phyloP scores from a whole-genome alignment of 257 asterid species.

The Salvia splendens region DNA sequence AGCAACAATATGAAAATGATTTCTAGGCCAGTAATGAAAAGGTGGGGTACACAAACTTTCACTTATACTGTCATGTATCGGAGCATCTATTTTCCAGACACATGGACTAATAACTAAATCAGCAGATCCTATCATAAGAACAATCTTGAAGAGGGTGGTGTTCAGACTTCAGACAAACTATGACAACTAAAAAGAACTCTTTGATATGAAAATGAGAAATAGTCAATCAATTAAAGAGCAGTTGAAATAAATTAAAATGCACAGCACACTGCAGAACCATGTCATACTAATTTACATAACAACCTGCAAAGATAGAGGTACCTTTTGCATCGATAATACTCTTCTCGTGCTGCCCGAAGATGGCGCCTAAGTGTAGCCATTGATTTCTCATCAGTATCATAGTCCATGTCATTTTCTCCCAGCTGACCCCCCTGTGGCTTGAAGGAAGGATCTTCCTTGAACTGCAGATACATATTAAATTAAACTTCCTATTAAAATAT shows the following conservation, averaged over 20 bases:
- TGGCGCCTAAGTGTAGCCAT: slow-evolving; percentile 97
- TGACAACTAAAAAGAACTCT: not conserved
- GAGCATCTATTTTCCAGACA: slow-evolving; percentile 13
- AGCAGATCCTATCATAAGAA: not conserved
- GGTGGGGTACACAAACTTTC: not conserved
- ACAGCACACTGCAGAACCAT: slow-evolving; percentile 15
- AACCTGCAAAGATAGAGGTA: slow-evolving; percentile 34
- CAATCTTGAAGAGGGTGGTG: slow-evolving; percentile 14
- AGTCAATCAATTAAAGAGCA: slow-evolving; percentile 18
- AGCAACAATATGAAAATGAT: not conserved
- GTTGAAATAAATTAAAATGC: slow-evolving; percentile 14
- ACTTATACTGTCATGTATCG: not conserved
- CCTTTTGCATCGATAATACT: slow-evolving; percentile 96
- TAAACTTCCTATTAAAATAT: slow-evolving; percentile 24
- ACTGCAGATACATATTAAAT: slow-evolving; percentile 46
- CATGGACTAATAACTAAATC: slow-evolving; percentile 9
- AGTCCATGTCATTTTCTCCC: slow-evolving; percentile 99
- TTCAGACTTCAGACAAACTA: slow-evolving; percentile 6
- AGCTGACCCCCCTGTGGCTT: slow-evolving; percentile 97
- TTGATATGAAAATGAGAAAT: slow-evolving; percentile 19
- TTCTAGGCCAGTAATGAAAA: slow-evolving; percentile 3
- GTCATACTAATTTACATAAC: slow-evolving; percentile 22
- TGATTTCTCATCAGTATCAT: slow-evolving; percentile 97
- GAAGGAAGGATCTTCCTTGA: slow-evolving; percentile 92
- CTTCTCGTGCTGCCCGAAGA: slow-evolving; percentile 93